Evolutionary conservation across 2,329 filamentous ascomycete genomes (phyloP).

Genomic region (Bertia moriformis): DNA sequence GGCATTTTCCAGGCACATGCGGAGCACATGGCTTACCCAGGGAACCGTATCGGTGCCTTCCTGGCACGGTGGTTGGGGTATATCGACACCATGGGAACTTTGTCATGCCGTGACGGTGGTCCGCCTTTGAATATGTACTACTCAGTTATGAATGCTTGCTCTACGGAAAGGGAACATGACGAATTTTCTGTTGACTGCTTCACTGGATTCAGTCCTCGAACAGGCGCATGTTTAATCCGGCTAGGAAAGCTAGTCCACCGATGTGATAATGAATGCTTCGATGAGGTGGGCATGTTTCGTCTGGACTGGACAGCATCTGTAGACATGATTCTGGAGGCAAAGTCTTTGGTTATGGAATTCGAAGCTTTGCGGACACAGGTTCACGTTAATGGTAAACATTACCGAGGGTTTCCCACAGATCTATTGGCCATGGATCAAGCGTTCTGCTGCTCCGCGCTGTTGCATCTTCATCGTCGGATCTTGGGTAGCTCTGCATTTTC

Average conservation of each 20-base stretch:
- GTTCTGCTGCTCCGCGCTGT: conserved; percentile 65
- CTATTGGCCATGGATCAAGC: conserved; percentile 62
- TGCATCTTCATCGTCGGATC: conserved; percentile 63
- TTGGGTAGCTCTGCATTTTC: conserved; percentile 44
- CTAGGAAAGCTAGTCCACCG: background rate
- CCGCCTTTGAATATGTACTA: background rate
- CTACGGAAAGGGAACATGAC: background rate
- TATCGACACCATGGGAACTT: background rate
- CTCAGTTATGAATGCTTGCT: background rate
- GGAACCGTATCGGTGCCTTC: conserved; percentile 38
- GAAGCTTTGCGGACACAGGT: conserved; percentile 11
- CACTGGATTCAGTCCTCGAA: background rate
- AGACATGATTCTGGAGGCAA: background rate
- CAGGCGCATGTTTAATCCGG: background rate
- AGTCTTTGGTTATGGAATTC: conserved; percentile 51
- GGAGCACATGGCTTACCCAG: conserved; percentile 26
- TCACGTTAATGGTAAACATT: conserved; percentile 29
- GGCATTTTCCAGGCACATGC: conserved; percentile 49
- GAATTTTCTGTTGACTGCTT: background rate
- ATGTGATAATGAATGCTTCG: background rate
- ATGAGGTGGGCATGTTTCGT: background rate
- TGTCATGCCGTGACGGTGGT: background rate
- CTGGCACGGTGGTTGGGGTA: conserved; percentile 16
- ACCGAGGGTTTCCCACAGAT: conserved; percentile 44
- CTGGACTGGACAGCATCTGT: background rate